These are phyloP conservation scores for Populus hybrid DNA, from an alignment of 441 rosid genomes.

Conservation along the genomic window DNA sequence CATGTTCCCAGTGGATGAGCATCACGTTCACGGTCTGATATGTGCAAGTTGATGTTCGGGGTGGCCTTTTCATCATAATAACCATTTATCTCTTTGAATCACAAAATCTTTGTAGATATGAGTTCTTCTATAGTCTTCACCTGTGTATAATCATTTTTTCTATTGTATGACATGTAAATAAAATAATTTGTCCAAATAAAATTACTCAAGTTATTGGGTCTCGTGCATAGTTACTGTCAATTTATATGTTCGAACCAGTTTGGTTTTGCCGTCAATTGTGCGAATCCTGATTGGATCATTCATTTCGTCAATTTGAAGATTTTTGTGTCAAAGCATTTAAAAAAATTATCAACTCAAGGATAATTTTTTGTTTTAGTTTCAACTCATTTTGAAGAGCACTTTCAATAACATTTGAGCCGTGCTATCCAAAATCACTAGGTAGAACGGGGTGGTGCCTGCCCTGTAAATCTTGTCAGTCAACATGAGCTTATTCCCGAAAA, in stretches of 20 bases:
- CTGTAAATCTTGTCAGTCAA: background rate
- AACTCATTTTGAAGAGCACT: background rate
- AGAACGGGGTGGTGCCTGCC: background rate
- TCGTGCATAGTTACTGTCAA: background rate
- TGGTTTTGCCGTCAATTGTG: background rate
- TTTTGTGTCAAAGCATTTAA: too few species aligned
- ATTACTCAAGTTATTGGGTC: background rate
- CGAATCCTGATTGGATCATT: background rate
- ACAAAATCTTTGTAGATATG: constrained; percentile 32
- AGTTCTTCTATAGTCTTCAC: constrained; percentile 9
- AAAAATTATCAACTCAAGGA: background rate
- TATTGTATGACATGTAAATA: constrained; percentile 27
- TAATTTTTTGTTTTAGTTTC: background rate
- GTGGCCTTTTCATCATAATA: background rate
- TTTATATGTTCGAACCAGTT: background rate
- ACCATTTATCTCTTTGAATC: background rate
- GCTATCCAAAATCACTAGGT: background rate
- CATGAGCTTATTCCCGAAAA: background rate
- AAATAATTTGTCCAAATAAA: constrained; percentile 12
- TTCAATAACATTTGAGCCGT: background rate
- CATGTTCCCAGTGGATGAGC: background rate
- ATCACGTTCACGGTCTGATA: too few species aligned
- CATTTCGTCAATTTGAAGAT: background rate
- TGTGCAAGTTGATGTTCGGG: background rate
- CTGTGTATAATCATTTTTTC: constrained; percentile 23